Base-by-base conservation (phyloP, 805 yeast genomes). In the Kregervanrija pseudodelftensis region DNA sequence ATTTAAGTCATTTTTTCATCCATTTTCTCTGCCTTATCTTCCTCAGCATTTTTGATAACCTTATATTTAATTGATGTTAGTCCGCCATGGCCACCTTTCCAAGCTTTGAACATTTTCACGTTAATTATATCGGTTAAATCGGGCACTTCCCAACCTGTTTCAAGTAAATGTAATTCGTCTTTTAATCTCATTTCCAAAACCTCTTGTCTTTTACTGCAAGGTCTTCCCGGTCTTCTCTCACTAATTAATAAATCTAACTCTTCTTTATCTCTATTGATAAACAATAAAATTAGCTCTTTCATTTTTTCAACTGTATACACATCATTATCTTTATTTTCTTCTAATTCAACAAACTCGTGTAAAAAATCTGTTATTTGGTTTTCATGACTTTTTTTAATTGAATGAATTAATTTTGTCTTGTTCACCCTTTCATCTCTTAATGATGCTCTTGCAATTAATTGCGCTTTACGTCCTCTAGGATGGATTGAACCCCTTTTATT, bases 31-130 rank as follows among this genome's bases (percentile, higher is more conserved):
- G 28, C 45, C 13, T 45, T 41, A 28, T 44, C 47, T n/a, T 36
- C 45, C 14, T 47, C 46, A 10, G 39, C 45, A 5, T 62, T 62
- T 30, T 57, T 57, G 33, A 74, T 54, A 30, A 56, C 57, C 8
- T 73, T 62, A 49, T 77, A 73, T 49, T 77, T 79, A 56, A 88
- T 68, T 14, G 76, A 72, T 36, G 82, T 80, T 42, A 82, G 65
- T 14, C 93, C 88, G 39, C 96, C 96, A 55, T 77, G 68, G 10
- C 85, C 79, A 28, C 93, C 90, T 55, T 85, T 83, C 97, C 97
- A 91, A 5, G 65, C 63, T 57, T 81, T 73, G 51, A 91, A 65
- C 33, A 69, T 65, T 34, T 68, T 66, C 2, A 87, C 91, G 4
- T 80, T 82, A 8, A 65, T 69, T 34, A 62, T 65, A 52, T 80